Evolutionary conservation across 352 stramenopile species (phyloP).

Genomic region (Peronospora destructor): DNA sequence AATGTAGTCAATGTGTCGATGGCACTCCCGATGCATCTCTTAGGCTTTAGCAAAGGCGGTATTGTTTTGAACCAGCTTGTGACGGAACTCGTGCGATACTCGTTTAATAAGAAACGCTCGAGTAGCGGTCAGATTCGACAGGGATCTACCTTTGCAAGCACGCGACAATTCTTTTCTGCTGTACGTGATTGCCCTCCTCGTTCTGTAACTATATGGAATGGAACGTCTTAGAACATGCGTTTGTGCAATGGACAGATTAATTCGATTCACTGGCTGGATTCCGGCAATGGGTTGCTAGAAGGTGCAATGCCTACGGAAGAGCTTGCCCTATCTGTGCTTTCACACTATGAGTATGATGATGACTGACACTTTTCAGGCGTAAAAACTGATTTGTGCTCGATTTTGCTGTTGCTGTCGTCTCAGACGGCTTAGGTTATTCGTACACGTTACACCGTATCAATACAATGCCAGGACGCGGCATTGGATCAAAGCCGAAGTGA

Average conservation of each 20-base stretch:
- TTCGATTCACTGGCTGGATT: constrained; percentile 63
- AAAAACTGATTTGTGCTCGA: not conserved
- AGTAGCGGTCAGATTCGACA: constrained; percentile 26
- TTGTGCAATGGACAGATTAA: constrained; percentile 24
- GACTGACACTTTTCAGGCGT: not conserved
- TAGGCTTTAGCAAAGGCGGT: constrained; percentile 67
- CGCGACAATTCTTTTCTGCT: constrained; percentile 33
- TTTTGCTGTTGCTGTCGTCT: not conserved
- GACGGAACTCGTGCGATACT: constrained; percentile 44
- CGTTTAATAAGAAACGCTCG: constrained; percentile 34
- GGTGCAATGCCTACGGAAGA: constrained; percentile 36
- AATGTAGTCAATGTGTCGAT: constrained; percentile 36
- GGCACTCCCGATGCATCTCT: constrained; percentile 45
- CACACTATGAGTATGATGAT: constrained; percentile 29
- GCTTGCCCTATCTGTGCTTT: constrained; percentile 29
- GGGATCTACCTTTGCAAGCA: constrained; percentile 28
- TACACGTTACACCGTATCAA: constrained; percentile 68
- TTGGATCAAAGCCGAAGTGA: constrained; percentile 53
- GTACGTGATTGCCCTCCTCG: constrained; percentile 14
- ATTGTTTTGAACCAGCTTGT: constrained; percentile 67
- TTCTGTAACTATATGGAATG: not conserved
- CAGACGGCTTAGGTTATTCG: constrained; percentile 36
- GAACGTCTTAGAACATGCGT: not conserved
- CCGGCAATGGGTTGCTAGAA: constrained; percentile 44
- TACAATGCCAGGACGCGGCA: constrained; percentile 35